Percentiles rank a stretch among this genome's conserved stretches.
Evolutionary conservation across 2,329 filamentous ascomycete species (phyloP).

Genomic region (Colletotrichum cuscutae): DNA sequence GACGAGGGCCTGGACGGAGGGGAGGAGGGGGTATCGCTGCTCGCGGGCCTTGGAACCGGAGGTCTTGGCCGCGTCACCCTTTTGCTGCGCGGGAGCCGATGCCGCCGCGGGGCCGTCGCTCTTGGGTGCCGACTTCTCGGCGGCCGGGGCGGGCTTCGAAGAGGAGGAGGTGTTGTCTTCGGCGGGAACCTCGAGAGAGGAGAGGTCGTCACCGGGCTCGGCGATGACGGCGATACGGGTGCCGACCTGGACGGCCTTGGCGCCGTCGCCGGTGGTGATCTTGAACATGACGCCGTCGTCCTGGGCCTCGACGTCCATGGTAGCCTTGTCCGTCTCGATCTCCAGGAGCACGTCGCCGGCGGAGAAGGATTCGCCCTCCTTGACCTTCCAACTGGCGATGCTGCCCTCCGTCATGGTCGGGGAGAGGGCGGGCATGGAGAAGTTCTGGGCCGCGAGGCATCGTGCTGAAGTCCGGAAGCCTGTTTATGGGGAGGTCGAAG

Average conservation of each 20-base stretch:
- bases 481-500: slow-evolving; percentile 44
- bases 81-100: slow-evolving; percentile 41
- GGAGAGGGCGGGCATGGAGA: slow-evolving; percentile 90
- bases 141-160: slow-evolving; percentile 40
- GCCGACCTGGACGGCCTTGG: slow-evolving; percentile 82
- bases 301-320: slow-evolving; percentile 94
- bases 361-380: slow-evolving; percentile 84
- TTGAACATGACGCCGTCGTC: slow-evolving; percentile 89
- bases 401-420: slow-evolving; percentile 96
- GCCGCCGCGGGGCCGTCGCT: slow-evolving; percentile 28
- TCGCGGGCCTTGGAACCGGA: slow-evolving; percentile 64
- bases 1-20: slow-evolving; percentile 85
- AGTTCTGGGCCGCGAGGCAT: slow-evolving; percentile 81
- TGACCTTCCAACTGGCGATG: slow-evolving; percentile 86
- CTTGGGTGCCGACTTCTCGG: slow-evolving; percentile 40
- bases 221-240: slow-evolving; percentile 84
- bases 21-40: slow-evolving; percentile 79
- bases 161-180: slow-evolving; percentile 65
- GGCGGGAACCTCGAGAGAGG: slow-evolving; percentile 77
- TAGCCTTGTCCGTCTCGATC: slow-evolving; percentile 94
- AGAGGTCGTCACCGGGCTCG: slow-evolving; percentile 83
- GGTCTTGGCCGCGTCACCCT: slow-evolving; percentile 46
- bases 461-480: slow-evolving; percentile 72
- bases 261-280: slow-evolving; percentile 78
- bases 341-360: slow-evolving; percentile 90